phyloP scores from a whole-genome alignment of 805 yeast species.

The Ogataea degrootiae region DNA sequence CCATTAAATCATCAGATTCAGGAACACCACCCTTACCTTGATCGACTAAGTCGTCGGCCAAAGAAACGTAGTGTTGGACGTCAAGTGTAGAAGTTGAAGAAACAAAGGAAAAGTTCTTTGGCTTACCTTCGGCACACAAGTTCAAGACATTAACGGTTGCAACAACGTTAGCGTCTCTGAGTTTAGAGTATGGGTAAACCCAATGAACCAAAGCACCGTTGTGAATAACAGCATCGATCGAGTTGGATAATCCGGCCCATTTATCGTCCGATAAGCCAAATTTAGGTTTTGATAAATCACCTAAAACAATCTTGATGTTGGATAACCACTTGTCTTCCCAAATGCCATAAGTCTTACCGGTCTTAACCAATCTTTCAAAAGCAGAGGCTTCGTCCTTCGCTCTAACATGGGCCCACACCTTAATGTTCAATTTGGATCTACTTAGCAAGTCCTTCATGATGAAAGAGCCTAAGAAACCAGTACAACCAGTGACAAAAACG shows the following conservation, averaged over 20 bases:
- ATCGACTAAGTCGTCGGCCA: conserved; percentile 65
- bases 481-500: conserved; percentile 90
- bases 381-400: conserved; percentile 69
- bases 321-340: conserved; percentile 61
- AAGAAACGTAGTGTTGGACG: conserved; percentile 68
- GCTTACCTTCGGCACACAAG: conserved; percentile 70
- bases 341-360: conserved; percentile 79
- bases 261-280: conserved; percentile 59
- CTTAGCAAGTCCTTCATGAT: conserved; percentile 71
- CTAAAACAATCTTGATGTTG: conserved; percentile 69
- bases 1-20: conserved; percentile 79
- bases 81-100: conserved; percentile 94
- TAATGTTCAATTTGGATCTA: conserved; percentile 46
- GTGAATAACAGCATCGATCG: conserved; percentile 81
- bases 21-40: conserved; percentile 68
- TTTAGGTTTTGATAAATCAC: conserved; percentile 68
- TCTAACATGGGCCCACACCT: conserved; percentile 85
- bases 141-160: conserved; percentile 81
- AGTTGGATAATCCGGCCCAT: conserved; percentile 55
- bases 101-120: conserved; percentile 85
- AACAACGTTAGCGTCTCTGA: conserved; percentile 90
- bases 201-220: conserved; percentile 98
- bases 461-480: conserved; percentile 94
- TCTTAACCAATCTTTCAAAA: conserved; percentile 64
- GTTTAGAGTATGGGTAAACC: conserved; percentile 90